Evolutionary conservation across 2,329 filamentous ascomycete species (phyloP).

Genomic region (Fusarium algeriense): DNA sequence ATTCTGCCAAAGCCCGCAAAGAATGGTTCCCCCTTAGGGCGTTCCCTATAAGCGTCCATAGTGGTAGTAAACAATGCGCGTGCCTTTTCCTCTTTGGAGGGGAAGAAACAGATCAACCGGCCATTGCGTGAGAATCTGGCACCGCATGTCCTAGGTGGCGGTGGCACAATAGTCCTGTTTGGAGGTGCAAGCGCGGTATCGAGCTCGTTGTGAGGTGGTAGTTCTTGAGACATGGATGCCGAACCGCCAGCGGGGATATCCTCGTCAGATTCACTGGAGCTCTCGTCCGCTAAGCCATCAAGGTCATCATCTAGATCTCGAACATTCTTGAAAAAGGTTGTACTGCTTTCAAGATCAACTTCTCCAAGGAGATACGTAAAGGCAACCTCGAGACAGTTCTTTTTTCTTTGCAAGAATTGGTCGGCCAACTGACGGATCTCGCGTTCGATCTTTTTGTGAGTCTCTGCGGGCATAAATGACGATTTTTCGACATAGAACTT

Average conservation of each 20-base stretch:
- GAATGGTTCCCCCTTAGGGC: conserved; percentile 65
- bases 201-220: conserved; percentile 65
- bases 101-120: conserved; percentile 75
- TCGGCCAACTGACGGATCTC: conserved; percentile 69
- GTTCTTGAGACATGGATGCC: conserved; percentile 72
- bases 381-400: conserved; percentile 72
- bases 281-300: conserved; percentile 75
- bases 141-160: conserved; percentile 69
- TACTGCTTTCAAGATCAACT: conserved; percentile 70
- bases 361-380: conserved; percentile 75
- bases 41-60: conserved; percentile 60
- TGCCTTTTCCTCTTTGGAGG: conserved; percentile 73
- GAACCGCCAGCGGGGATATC: conserved; percentile 65
- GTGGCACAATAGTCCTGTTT: conserved; percentile 66
- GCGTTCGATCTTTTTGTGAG: conserved; percentile 62
- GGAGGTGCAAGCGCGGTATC: conserved; percentile 65
- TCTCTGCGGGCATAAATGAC: conserved; percentile 70
- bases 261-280: conserved; percentile 84
- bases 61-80: conserved; percentile 62
- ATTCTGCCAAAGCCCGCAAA: conserved; percentile 70
- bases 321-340: conserved; percentile 72
- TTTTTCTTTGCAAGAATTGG: conserved; percentile 67
- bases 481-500: conserved; percentile 72
- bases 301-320: conserved; percentile 71
- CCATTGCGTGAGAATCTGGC: conserved; percentile 73